phyloP scores from a whole-genome alignment of 2,329 filamentous ascomycete species.

The Pezicula neosporulosa region DNA sequence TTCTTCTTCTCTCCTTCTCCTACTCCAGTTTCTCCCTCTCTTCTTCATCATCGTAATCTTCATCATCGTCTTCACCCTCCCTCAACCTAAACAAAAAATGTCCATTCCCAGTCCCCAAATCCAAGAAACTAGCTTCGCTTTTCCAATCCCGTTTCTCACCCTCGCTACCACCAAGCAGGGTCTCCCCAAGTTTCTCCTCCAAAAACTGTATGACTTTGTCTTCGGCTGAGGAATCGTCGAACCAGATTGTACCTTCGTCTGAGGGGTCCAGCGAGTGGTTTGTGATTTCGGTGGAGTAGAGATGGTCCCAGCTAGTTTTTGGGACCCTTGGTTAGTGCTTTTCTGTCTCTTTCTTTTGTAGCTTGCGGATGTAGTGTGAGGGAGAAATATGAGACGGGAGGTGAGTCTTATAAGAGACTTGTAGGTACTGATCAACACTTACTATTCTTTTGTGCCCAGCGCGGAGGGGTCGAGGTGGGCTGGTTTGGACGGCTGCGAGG shows the following conservation, averaged over 20 bases:
- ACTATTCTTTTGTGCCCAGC: conserved; percentile 92
- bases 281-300: conserved; percentile 67
- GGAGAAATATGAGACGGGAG: background rate
- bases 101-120: conserved; percentile 93
- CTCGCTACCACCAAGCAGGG: conserved; percentile 9
- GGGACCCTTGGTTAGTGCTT: no score
- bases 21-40: no score
- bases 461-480: conserved; percentile 67
- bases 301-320: conserved; percentile 63
- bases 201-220: conserved; percentile 70
- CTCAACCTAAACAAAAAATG: conserved; percentile 82
- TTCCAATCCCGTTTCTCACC: conserved; percentile 3
- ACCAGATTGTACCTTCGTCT: conserved; percentile 92
- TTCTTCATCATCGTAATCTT: conserved; percentile 36
- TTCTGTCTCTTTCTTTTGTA: no score
- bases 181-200: conserved; percentile 11
- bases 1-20: conserved; percentile 9
- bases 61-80: conserved; percentile 34
- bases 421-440: conserved; percentile 31
- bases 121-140: conserved; percentile 61
- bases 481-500: conserved; percentile 40
- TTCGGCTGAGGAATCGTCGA: conserved; percentile 88
- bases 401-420: background rate
- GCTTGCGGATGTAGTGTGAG: background rate
- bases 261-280: conserved; percentile 70